Percentiles rank a stretch among this genome's conserved stretches.
phyloP scores from a whole-genome alignment of 768 basidiomycete species.

The Serpula lacrymans region DNA sequence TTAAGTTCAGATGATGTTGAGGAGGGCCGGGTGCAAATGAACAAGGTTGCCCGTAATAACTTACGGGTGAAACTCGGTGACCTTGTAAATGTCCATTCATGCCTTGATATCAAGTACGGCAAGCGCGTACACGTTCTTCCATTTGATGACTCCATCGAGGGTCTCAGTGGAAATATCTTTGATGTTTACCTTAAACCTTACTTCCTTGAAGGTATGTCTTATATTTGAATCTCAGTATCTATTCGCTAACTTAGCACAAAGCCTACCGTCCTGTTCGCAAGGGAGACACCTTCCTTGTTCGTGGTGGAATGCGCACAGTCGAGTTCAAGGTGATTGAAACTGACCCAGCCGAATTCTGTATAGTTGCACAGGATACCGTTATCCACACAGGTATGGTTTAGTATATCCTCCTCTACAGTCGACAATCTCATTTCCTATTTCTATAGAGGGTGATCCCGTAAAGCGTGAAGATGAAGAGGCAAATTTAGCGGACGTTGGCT shows the following conservation, averaged over 20 bases:
- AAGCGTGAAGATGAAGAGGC: conserved; percentile 99
- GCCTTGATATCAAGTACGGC: conserved; percentile 98
- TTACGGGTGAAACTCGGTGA: conserved; percentile 96
- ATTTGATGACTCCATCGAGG: conserved; percentile 98
- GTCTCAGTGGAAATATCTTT: conserved; percentile 96
- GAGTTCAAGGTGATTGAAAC: conserved; percentile 99
- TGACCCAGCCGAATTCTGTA: conserved; percentile 97
- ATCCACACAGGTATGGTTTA: conserved; percentile 74
- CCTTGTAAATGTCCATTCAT: conserved; percentile 92
- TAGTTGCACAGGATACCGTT: conserved; percentile 98
- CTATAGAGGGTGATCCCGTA: conserved; percentile 91
- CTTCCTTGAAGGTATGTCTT: conserved; percentile 82
- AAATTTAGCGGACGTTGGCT: conserved; percentile 94
- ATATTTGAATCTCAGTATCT: neutral
- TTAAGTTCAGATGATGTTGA: conserved; percentile 95
- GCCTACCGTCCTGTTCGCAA: conserved; percentile 95
- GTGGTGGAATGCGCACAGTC: conserved; percentile 96
- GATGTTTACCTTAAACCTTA: conserved; percentile 99
- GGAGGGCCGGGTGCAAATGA: conserved; percentile 96
- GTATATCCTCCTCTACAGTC: conserved; percentile 10
- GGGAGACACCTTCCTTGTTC: conserved; percentile 98
- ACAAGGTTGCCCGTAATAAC: conserved; percentile 99
- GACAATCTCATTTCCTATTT: conserved; percentile 4
- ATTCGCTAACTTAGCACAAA: conserved; percentile 20
- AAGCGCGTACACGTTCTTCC: conserved; percentile 96